Evolutionary conservation across 208 protist species (phyloP).

Genomic region (Leishmania tropica): DNA sequence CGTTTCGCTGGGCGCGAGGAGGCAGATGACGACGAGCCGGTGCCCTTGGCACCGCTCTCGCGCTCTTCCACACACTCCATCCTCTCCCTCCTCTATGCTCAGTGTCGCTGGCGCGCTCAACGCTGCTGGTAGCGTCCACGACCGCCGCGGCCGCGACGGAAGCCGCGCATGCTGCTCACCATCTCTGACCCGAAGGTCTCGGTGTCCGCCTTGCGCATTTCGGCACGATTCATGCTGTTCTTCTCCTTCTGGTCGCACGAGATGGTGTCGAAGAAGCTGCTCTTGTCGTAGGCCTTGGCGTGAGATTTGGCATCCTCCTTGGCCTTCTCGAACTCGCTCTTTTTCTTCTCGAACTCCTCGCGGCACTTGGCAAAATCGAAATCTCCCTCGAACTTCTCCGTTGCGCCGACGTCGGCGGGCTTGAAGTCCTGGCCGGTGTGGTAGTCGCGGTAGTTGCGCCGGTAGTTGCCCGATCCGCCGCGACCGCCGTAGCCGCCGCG

Average conservation of each 20-base stretch:
- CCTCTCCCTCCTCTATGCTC: neutral
- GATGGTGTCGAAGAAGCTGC: conserved; percentile 89
- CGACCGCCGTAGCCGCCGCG: conserved; percentile 47
- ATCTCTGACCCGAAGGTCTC: conserved; percentile 88
- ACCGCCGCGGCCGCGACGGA: conserved; percentile 65
- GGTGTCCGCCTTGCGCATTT: conserved; percentile 83
- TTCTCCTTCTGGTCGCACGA: conserved; percentile 81
- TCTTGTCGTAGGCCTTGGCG: conserved; percentile 84
- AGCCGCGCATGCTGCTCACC: conserved; percentile 82
- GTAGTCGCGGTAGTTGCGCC: conserved; percentile 49
- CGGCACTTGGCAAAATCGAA: conserved; percentile 89
- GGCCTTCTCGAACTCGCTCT: conserved; percentile 88
- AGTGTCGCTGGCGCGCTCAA: conserved; percentile 27
- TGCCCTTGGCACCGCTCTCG: neutral
- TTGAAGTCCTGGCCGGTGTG: conserved; percentile 91
- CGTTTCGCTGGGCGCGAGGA: neutral
- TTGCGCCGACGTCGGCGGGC: conserved; percentile 48
- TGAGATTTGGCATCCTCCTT: conserved; percentile 79
- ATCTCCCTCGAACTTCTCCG: conserved; percentile 88
- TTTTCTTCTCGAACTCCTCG: conserved; percentile 92
- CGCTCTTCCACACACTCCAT: neutral
- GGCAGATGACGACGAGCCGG: neutral
- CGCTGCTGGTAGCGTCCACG: conserved; percentile 70
- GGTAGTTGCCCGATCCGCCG: conserved; percentile 47
- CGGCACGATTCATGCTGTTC: conserved; percentile 57